Base-by-base conservation (phyloP, 345 rosid genomes). In the Anastatica hierochuntica region DNA sequence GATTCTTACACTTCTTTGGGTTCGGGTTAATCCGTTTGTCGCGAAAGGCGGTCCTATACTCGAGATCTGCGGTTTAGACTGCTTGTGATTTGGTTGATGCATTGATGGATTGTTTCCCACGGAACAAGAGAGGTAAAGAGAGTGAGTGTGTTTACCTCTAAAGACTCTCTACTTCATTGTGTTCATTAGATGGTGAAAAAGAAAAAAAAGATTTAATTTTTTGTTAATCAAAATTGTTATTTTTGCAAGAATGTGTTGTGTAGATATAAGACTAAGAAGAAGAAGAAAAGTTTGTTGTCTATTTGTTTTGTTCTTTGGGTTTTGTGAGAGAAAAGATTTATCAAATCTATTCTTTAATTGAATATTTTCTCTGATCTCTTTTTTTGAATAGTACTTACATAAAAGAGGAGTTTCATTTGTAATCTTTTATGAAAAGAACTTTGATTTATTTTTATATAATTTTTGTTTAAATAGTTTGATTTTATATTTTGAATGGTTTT, bases 1-100 rank as follows among this genome's bases (percentile, higher is more conserved):
- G 3, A 84, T 90, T 73, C 60, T 90, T 74, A 90, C 98, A 63
- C 95, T 90, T 8, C 1, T 90, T 70, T 90, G 96, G 98, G 98
- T 90, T 16, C 62, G 98, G 31, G 66, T 90, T 63, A 90, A 90
- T 72, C 98, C 98, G 8, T 90, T 90, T 23, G 90, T 90, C 34
- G 75, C 81, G 0, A 84, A 56, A 63, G 94, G 81, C 1, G 98
- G 98, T 35, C 98, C 98, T 0, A 85, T 87, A 12, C 62, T 87
- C 48, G 98, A 90, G 71, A 42, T 90, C 10, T 90, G 96, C 10
- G 98, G 98, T 43, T 64, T 90, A 76, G 81, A 87, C 53, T 90
- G 98, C 53, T 50, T 77, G 94, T 82, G 74, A 66, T 15, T 5
- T 27, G 47, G n/a, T n/a, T n/a, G n/a, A n/a, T n/a, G n/a, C n/a